These are phyloP conservation scores for Colletotrichum sp. DNA, from an alignment of 2,329 filamentous ascomycete species.

Conservation along the genomic window DNA sequence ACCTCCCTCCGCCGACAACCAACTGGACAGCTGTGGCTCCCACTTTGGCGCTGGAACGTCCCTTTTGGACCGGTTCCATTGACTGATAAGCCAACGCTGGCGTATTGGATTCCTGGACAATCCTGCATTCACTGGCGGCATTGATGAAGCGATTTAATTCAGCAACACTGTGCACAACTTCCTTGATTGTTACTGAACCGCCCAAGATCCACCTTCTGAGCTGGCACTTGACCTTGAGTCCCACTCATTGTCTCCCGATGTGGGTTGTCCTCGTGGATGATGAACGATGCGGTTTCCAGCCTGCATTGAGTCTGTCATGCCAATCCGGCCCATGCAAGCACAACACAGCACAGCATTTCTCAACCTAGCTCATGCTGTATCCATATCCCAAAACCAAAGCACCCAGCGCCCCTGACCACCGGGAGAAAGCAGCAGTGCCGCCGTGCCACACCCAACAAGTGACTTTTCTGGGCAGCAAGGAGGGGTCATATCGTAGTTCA, in stretches of 20 bases:
- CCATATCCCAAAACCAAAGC: no score
- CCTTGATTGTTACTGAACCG: background rate
- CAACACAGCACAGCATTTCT: background rate
- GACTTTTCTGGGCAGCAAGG: background rate
- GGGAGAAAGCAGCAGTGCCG: background rate
- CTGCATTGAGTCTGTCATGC: background rate
- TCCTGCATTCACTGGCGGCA: background rate
- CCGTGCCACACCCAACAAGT: background rate
- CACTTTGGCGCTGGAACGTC: background rate
- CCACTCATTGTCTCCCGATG: background rate
- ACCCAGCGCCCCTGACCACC: background rate
- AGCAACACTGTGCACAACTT: background rate
- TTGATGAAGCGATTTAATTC: background rate
- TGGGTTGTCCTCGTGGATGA: background rate
- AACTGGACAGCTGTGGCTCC: background rate
- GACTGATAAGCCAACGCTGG: background rate
- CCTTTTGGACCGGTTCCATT: background rate
- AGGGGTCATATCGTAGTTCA: background rate
- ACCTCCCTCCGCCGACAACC: background rate
- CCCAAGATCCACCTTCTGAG: background rate
- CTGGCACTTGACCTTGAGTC: background rate
- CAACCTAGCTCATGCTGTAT: background rate
- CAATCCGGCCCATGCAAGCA: background rate
- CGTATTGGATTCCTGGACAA: background rate
- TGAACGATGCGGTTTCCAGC: background rate